Percentiles rank a stretch among this genome's conserved stretches.
Evolutionary conservation across 2,329 filamentous ascomycete species (phyloP).

Genomic region (Dothistroma septosporum): DNA sequence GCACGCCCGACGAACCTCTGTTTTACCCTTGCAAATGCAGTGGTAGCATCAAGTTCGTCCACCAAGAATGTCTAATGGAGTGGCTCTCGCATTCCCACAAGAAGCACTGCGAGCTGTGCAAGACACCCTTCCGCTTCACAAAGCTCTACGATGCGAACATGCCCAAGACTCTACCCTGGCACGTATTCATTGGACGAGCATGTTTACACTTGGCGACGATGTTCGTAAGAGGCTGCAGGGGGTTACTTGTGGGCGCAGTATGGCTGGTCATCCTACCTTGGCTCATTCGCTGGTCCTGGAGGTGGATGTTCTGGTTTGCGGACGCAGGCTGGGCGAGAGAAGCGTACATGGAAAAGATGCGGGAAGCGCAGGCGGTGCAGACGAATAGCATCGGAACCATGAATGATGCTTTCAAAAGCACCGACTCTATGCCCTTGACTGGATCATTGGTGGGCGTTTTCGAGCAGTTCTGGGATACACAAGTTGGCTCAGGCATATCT

Average conservation of each 20-base stretch:
- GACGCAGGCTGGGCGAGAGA: constrained; percentile 64
- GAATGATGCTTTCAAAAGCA: background rate
- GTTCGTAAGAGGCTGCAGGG: constrained; percentile 46
- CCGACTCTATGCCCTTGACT: background rate
- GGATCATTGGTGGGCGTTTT: constrained; percentile 7
- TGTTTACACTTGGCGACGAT: constrained; percentile 60
- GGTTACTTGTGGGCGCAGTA: constrained; percentile 71
- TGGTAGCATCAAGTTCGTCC: constrained; percentile 96
- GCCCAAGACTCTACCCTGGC: constrained; percentile 75
- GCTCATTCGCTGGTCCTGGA: constrained; percentile 87
- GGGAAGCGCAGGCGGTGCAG: constrained; percentile 10
- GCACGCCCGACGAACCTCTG: constrained; percentile 72
- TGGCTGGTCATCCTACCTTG: constrained; percentile 89
- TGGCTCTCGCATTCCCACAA: constrained; percentile 99
- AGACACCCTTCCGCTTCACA: constrained; percentile 95
- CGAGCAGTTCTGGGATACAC: constrained; percentile 11
- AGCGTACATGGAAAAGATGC: constrained; percentile 28
- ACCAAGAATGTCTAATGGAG: constrained; percentile 97
- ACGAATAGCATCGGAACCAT: background rate
- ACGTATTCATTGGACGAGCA: constrained; percentile 77
- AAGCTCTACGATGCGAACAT: constrained; percentile 95
- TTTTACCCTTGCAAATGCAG: constrained; percentile 99
- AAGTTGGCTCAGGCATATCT: constrained; percentile 9
- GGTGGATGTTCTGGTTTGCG: constrained; percentile 89
- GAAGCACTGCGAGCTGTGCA: constrained; percentile 99